Percentiles rank a stretch among this genome's conserved stretches.
phyloP scores from a whole-genome alignment of 192 early-diverging fungal species.

The Backusella westeae region DNA sequence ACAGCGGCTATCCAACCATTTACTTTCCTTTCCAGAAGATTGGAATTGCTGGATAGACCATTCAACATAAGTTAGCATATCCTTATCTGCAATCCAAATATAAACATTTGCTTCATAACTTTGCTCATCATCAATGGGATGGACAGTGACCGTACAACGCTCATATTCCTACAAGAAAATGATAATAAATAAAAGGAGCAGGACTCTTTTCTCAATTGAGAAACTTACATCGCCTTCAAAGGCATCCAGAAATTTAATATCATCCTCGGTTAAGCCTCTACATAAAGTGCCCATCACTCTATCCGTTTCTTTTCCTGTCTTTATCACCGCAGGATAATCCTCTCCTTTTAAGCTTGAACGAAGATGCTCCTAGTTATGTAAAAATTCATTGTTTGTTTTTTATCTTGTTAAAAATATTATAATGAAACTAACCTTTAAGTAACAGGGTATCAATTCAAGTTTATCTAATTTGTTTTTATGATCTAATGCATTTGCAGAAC shows the following conservation, averaged over 20 bases:
- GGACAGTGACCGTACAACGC: background rate
- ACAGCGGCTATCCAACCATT: background rate
- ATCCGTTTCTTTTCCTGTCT: background rate
- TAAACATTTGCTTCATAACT: background rate
- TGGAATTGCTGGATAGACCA: background rate
- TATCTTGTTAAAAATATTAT: background rate
- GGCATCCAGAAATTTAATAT: background rate
- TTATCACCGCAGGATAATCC: conserved; percentile 5
- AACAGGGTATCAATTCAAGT: background rate
- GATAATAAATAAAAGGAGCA: background rate
- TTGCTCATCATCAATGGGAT: background rate
- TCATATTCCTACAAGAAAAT: background rate
- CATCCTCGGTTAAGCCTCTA: background rate
- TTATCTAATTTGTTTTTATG: background rate
- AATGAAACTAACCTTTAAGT: background rate
- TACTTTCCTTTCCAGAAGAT: background rate
- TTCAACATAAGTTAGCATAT: background rate
- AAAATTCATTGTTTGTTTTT: background rate
- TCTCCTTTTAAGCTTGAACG: conserved; percentile 12
- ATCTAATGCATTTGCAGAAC: background rate
- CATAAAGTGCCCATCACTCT: background rate
- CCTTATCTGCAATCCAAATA: background rate
- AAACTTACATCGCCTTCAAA: conserved; percentile 15
- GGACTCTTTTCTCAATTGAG: background rate
- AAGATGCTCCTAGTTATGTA: background rate